Evolutionary conservation across 306 rosid species (phyloP).

Genomic region (Mucuna pruriens): DNA sequence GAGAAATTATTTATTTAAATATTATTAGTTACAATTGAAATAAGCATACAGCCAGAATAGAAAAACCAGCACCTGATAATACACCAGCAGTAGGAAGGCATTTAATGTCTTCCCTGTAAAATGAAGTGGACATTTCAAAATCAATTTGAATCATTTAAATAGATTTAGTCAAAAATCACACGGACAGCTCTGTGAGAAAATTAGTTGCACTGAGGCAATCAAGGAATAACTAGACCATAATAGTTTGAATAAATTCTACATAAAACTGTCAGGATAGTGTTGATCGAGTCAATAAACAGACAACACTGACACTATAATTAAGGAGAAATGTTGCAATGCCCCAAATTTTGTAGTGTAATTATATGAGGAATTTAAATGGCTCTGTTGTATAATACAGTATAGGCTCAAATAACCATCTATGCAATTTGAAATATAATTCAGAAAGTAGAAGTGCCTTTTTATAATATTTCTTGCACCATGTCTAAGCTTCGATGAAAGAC

Average conservation of each 20-base stretch:
- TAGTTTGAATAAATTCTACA: conserved; percentile 16
- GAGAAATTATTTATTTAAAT: background rate
- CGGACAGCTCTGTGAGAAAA: background rate
- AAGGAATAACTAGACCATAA: background rate
- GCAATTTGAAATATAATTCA: conserved; percentile 20
- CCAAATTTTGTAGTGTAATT: background rate
- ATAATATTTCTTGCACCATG: conserved; percentile 28
- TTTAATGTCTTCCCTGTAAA: conserved; percentile 51
- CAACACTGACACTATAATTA: background rate
- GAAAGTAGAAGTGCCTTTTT: conserved; percentile 44
- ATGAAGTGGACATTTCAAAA: conserved; percentile 23
- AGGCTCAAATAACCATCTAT: conserved; percentile 4
- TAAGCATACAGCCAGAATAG: background rate
- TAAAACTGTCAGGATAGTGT: conserved; percentile 4
- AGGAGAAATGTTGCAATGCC: conserved; percentile 2
- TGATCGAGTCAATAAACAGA: conserved; percentile 12
- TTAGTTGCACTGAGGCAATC: background rate
- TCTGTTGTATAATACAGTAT: background rate
- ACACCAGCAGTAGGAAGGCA: conserved; percentile 50
- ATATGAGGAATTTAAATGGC: conserved; percentile 2
- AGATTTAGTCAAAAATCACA: conserved; percentile 10
- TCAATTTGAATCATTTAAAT: conserved; percentile 15
- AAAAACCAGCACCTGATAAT: conserved; percentile 60
- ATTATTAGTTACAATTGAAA: background rate
- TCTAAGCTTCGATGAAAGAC: conserved; percentile 45